Conservation (phyloP, 202 grass and related monocot genomes). For the Zizania palustris region DNA sequence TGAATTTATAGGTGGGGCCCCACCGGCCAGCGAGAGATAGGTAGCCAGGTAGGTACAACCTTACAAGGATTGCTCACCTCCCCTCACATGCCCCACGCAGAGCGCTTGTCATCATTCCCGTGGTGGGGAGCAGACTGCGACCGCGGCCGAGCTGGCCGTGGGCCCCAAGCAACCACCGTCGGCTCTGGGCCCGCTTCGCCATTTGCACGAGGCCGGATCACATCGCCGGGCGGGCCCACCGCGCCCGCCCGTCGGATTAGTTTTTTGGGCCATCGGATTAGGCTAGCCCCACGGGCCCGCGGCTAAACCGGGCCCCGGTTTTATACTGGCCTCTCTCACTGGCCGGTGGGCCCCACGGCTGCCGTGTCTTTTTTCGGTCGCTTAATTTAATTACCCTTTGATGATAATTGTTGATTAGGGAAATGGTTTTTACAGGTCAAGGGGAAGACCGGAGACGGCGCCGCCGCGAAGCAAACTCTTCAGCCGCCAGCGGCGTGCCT, state of each 20-base stretch:
- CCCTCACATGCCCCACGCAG: too few relatives aligned
- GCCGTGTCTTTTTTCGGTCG: constrained; percentile 10
- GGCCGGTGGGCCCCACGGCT: constrained; percentile 21
- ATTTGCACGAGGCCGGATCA: constrained; percentile 18
- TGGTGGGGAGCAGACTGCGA: not conserved
- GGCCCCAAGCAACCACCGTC: constrained; percentile 20
- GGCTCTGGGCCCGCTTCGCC: too few relatives aligned
- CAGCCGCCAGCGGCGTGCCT: constrained; percentile 51
- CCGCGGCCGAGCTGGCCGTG: constrained; percentile 26
- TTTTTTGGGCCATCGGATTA: too few relatives aligned
- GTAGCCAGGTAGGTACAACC: too few relatives aligned
- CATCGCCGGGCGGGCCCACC: too few relatives aligned
- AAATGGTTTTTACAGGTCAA: constrained; percentile 43
- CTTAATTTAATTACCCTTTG: not conserved
- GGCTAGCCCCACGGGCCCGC: too few relatives aligned
- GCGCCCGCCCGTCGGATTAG: too few relatives aligned
- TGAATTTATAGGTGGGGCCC: too few relatives aligned
- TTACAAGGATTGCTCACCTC: too few relatives aligned
- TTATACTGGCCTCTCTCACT: constrained; percentile 18
- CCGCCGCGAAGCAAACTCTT: constrained; percentile 52
- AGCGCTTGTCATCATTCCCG: constrained; percentile 1
- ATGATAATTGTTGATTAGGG: not conserved
- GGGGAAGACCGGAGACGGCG: constrained; percentile 37
- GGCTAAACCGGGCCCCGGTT: not conserved
- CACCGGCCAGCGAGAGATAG: too few relatives aligned